Evolutionary conservation across 768 basidiomycete species (phyloP), one percentile per base, ranked within the genome.

Genomic region (Pleurotus giganteus): DNA sequence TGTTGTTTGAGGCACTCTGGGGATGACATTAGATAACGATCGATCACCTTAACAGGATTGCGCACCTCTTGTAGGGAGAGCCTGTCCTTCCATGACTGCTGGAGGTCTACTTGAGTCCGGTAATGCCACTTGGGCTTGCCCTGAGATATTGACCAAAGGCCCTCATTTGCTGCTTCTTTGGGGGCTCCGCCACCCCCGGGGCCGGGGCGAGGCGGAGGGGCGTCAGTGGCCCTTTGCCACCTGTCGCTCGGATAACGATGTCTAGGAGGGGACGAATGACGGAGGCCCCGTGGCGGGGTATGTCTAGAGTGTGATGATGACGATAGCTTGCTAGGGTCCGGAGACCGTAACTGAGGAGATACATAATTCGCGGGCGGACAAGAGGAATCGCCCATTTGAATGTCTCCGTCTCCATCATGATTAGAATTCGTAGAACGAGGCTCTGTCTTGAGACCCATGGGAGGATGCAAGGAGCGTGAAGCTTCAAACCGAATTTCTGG

Each of bases 271-370:
- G 55, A 26, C 45, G 17, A 32, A 46, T 45, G 53, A 6, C 59
- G 73, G 39, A 76, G 76, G 1, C 72, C 75, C 53, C 72, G 68
- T 17, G 76, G 74, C 9, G 76, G 76, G 3, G 74, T 74, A 27
- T 70, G 71, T 31, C 66, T 60, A 34, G 46, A 11, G n/a, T 13
- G 49, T 13, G 15, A 37, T 7, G 29, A 26, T 12, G 53, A 36
- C 3, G 42, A 19, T 4, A 13, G 23, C 27, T 41, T 41, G 19
- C 6, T n/a, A 21, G 6, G 8, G 6, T 5, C 39, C 39, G 39
- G 39, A 15, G 39, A 41, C 31, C 13, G 31, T 6, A 6, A 13
- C 13, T 6, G 31, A 6, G 31, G 31, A 32, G 31, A 13, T 6
- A 32, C 7, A 41, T 41, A 6, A 41, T 17, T 41, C 39, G 8